Conservation (phyloP, 495 filamentous ascomycete species). For the Neurospora hispaniola region DNA sequence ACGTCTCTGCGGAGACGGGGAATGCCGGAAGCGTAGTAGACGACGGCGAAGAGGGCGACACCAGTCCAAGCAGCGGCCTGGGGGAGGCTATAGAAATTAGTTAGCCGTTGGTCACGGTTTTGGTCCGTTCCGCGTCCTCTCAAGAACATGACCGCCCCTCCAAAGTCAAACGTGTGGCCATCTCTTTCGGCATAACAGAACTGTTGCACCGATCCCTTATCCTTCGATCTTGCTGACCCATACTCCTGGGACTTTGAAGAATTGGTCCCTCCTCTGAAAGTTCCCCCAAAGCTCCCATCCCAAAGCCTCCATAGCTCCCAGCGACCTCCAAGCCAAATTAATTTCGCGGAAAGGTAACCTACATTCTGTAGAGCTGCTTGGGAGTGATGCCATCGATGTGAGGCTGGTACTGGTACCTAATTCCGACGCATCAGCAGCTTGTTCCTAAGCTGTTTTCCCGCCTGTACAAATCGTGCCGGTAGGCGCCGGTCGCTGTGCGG, state of each 20-base stretch:
- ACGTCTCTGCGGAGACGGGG: slow-evolving; percentile 45
- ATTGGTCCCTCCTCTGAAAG: background rate
- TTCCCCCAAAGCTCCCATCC: background rate
- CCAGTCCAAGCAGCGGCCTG: slow-evolving; percentile 33
- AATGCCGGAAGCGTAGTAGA: slow-evolving; percentile 51
- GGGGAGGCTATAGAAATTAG: background rate
- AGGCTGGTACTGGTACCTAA: slow-evolving; percentile 39
- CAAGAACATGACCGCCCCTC: background rate
- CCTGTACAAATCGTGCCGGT: background rate
- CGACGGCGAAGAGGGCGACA: slow-evolving; percentile 43
- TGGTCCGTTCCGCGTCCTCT: background rate
- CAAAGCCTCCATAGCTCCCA: background rate
- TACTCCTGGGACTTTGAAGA: background rate
- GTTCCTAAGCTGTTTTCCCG: background rate
- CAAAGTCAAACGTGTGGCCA: background rate
- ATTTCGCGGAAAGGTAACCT: slow-evolving; percentile 17
- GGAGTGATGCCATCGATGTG: slow-evolving; percentile 28
- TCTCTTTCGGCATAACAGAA: background rate
- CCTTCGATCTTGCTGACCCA: background rate
- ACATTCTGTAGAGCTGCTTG: slow-evolving; percentile 27
- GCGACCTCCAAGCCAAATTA: background rate
- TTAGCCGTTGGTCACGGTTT: background rate
- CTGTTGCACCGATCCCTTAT: background rate
- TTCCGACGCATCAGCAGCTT: slow-evolving; percentile 17
- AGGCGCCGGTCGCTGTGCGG: background rate